Evolutionary conservation across 148 eudicot genomes (phyloP).

Genomic region (Silene conica): DNA sequence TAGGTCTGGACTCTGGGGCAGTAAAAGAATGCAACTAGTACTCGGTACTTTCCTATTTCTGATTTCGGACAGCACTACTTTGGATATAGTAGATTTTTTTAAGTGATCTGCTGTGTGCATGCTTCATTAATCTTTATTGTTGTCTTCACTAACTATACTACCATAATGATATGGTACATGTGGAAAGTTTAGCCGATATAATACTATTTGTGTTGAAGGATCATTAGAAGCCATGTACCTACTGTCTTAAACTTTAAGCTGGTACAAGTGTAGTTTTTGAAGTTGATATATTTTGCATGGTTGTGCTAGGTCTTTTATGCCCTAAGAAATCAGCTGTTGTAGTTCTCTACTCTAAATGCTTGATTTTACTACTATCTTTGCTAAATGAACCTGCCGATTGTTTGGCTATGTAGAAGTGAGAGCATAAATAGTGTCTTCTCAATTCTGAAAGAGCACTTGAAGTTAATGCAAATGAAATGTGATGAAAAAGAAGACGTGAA

Average conservation of each 20-base stretch:
- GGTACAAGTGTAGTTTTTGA: neutral
- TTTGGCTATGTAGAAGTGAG: neutral
- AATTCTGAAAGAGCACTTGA: neutral
- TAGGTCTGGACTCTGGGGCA: neutral
- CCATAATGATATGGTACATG: neutral
- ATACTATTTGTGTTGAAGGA: neutral
- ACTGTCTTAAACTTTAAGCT: neutral
- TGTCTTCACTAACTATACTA: neutral
- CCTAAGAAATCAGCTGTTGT: neutral
- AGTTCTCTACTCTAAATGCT: neutral
- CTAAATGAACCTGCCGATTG: neutral
- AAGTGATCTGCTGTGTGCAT: slow-evolving; percentile 4
- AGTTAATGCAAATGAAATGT: neutral
- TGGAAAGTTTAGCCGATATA: neutral
- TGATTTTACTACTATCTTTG: neutral
- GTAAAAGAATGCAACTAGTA: neutral
- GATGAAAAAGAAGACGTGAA: neutral
- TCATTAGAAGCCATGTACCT: neutral
- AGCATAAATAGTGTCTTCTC: slow-evolving; percentile 1
- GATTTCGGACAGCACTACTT: neutral
- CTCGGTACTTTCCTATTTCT: neutral
- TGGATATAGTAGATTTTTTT: neutral
- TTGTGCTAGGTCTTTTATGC: neutral
- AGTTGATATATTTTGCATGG: neutral
- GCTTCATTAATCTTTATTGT: neutral